A percentile compares a stretch with the other conserved stretches of the same genome.
phyloP scores from a whole-genome alignment of 352 stramenopile species.

The Blastocystis sp. region DNA sequence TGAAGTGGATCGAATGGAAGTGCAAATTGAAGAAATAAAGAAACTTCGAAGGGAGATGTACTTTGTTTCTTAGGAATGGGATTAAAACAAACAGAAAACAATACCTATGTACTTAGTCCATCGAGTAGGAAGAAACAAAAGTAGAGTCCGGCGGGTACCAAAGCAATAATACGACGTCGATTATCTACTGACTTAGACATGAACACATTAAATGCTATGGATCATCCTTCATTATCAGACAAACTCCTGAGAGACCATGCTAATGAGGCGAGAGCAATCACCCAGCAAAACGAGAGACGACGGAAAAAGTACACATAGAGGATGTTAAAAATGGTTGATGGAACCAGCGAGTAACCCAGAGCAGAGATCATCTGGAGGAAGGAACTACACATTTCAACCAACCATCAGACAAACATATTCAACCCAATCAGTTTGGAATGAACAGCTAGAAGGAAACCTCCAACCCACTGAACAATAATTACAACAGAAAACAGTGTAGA shows the following conservation, averaged over 20 bases:
- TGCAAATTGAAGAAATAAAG: not conserved
- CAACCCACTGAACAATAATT: conserved; percentile 14
- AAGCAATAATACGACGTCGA: not conserved
- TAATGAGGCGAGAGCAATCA: not conserved
- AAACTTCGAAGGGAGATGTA: not conserved
- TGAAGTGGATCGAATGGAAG: not conserved
- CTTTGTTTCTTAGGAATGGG: not conserved
- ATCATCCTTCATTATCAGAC: not conserved
- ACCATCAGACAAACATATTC: not conserved
- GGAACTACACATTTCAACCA: not conserved
- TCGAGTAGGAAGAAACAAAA: not conserved
- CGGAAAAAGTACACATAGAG: not conserved
- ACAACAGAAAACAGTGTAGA: not conserved
- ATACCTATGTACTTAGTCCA: not conserved
- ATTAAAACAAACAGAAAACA: not conserved
- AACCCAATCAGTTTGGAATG: conserved; percentile 3
- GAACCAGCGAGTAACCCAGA: not conserved
- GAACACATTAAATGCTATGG: not conserved
- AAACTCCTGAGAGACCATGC: not conserved
- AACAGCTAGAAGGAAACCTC: not conserved
- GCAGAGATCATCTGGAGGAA: conserved; percentile 12
- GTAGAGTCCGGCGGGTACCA: not conserved
- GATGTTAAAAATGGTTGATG: not conserved
- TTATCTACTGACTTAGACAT: not conserved
- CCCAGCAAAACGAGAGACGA: not conserved